Base-by-base conservation (phyloP, 257 asterid species). In the Fraxinus anomala region DNA sequence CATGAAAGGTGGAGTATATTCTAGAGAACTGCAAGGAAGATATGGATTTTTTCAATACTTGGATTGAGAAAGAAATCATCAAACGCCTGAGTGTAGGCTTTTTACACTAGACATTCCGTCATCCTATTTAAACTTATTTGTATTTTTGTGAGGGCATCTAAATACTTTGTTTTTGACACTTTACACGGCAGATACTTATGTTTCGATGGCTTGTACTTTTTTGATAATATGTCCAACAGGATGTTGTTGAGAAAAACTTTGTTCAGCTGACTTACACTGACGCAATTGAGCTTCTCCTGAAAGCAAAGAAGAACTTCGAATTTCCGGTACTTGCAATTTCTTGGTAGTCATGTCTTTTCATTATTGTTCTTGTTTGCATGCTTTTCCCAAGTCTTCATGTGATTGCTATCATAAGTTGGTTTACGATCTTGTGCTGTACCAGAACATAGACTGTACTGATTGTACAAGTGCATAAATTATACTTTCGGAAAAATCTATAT, bases 21-120 rank as follows among this genome's bases (percentile, higher is more conserved):
- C 89, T 96, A 78, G 98, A 93, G 75, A 93, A 92, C 80, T 96
- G 99, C 92, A 88, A 92, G 87, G 99, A 96, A 88, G 99, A 96
- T 83, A 93, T 96, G 99, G 95, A 91, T 76, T 91, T 93, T 90
- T 93, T 96, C 88, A 84, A 96, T 80, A 88, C 96, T 11, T 93
- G 98, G 99, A 89, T 96, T 82, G 99, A 96, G 89, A 92, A 93
- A 81, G 99, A 98, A 85, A 93, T 96, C 83, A 83, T 92, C 74
- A 82, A 84, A 36, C 89, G 99, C 49, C 85, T 96, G 68, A 88
- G 81, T 80, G 99, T 96, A 92, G 28, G 49, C 72, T 77, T 21
- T 76, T 56, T 37, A 24, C 33, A 6, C 47, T 40, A 73, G 40
- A 44, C 44, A 66, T 76, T 63, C 70, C 23, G 8, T 79, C 70